Evolutionary conservation across 345 rosid species (phyloP).

Genomic region (Geranium rotundifolium): DNA sequence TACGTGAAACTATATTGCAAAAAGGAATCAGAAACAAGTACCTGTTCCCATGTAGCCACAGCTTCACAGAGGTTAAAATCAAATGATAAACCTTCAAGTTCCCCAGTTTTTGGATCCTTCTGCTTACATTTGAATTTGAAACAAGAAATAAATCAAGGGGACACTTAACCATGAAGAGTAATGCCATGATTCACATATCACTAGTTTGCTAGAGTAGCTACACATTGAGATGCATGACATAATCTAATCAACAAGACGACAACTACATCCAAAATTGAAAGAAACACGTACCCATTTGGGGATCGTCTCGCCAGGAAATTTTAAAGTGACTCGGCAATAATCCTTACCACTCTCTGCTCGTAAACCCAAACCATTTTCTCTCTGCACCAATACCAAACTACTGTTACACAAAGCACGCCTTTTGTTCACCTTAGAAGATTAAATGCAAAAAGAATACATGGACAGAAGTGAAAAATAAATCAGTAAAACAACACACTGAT

Average conservation of each 20-base stretch:
- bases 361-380: conserved; percentile 83
- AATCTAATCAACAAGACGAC: too few species aligned
- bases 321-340: conserved; percentile 51
- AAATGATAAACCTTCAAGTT: conserved; percentile 65
- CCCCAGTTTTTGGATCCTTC: conserved; percentile 88
- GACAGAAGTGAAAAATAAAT: neutral
- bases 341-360: conserved; percentile 48
- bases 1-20: conserved; percentile 1
- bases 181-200: neutral
- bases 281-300: conserved; percentile 72
- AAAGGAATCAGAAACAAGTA: conserved; percentile 2
- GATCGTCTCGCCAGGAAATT: conserved; percentile 59
- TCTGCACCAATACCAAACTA: conserved; percentile 32
- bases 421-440: neutral
- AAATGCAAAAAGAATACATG: neutral
- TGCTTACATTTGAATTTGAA: conserved; percentile 15
- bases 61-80: conserved; percentile 86
- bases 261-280: too few species aligned
- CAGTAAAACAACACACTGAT: neutral
- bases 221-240: neutral
- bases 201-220: neutral
- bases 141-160: neutral
- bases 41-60: conserved; percentile 91
- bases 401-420: neutral
- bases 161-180: neutral